These are phyloP conservation scores for Diutina catenulata DNA, from an alignment of 1,139 yeast species.

Conservation along the genomic window DNA sequence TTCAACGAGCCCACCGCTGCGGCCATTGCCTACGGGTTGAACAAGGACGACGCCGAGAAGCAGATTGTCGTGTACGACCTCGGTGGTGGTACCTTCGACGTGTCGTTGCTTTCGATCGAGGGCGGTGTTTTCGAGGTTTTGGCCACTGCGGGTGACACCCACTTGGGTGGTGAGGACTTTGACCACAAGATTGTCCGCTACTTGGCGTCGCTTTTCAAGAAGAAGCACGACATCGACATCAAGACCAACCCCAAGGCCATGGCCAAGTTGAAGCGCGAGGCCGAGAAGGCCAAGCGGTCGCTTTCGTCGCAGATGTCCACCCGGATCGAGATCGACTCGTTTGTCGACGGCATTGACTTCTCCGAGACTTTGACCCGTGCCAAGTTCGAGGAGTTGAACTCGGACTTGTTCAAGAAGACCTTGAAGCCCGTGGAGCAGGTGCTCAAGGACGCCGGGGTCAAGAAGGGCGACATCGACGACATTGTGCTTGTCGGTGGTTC, in stretches of 20 bases:
- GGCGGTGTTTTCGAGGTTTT: slow-evolving; percentile 95
- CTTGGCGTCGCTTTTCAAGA: slow-evolving; percentile 75
- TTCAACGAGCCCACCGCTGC: slow-evolving; percentile 56
- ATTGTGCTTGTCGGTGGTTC: slow-evolving; percentile 6
- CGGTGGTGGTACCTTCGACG: slow-evolving; percentile 99
- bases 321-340: slow-evolving; percentile 23
- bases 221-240: slow-evolving; percentile 91
- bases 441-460: slow-evolving; percentile 6
- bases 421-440: slow-evolving; percentile 30
- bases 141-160: slow-evolving; percentile 98
- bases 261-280: slow-evolving; percentile 31
- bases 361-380: slow-evolving; percentile 30
- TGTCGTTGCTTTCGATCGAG: slow-evolving; percentile 80
- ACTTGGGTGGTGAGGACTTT: slow-evolving; percentile 85
- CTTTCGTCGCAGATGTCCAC: slow-evolving; percentile 27
- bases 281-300: slow-evolving; percentile 31
- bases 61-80: slow-evolving; percentile 86
- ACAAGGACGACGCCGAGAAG: slow-evolving; percentile 63
- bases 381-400: slow-evolving; percentile 29
- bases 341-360: slow-evolving; percentile 28
- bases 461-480: slow-evolving; percentile 6
- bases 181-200: slow-evolving; percentile 82
- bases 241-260: slow-evolving; percentile 54
- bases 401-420: slow-evolving; percentile 27
- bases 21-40: slow-evolving; percentile 53